A percentile compares a stretch with the other conserved stretches of the same genome.
Evolutionary conservation across 768 basidiomycete species (phyloP).

Genomic region (Tricholoma sp.): DNA sequence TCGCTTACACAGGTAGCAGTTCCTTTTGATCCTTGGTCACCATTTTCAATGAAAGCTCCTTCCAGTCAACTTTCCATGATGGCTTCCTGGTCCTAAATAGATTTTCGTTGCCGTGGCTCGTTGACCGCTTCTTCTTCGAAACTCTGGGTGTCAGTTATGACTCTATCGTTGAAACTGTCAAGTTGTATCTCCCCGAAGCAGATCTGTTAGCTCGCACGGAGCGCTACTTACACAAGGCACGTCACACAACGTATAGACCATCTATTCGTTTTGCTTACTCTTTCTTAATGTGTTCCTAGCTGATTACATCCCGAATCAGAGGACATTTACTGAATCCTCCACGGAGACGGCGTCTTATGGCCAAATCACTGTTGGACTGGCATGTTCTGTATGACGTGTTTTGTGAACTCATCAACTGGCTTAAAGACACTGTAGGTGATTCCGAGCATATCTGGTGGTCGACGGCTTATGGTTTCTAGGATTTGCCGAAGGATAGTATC

Average conservation of each 20-base stretch:
- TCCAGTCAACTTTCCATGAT: constrained; percentile 55
- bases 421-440: constrained; percentile 25
- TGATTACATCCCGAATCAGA: constrained; percentile 52
- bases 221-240: constrained; percentile 37
- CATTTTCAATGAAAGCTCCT: constrained; percentile 3
- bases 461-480: constrained; percentile 16
- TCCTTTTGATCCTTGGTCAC: background rate
- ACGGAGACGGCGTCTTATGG: constrained; percentile 57
- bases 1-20: constrained; percentile 55
- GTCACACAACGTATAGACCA: constrained; percentile 5
- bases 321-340: constrained; percentile 67
- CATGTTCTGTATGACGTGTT: constrained; percentile 55
- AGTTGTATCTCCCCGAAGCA: constrained; percentile 24
- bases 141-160: constrained; percentile 53
- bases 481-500: constrained; percentile 27
- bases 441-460: constrained; percentile 1
- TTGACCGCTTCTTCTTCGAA: constrained; percentile 63
- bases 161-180: constrained; percentile 33
- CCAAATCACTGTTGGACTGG: constrained; percentile 63
- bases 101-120: constrained; percentile 47
- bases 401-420: constrained; percentile 23
- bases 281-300: constrained; percentile 29
- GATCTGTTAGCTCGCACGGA: constrained; percentile 38
- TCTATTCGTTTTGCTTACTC: constrained; percentile 6
- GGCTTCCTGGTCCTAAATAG: constrained; percentile 48